A percentile compares a stretch with the other conserved stretches of the same genome.
These are phyloP conservation scores for Rhodosporidiobolus sp. DNA, from an alignment of 768 basidiomycete genomes.

Conservation along the genomic window DNA sequence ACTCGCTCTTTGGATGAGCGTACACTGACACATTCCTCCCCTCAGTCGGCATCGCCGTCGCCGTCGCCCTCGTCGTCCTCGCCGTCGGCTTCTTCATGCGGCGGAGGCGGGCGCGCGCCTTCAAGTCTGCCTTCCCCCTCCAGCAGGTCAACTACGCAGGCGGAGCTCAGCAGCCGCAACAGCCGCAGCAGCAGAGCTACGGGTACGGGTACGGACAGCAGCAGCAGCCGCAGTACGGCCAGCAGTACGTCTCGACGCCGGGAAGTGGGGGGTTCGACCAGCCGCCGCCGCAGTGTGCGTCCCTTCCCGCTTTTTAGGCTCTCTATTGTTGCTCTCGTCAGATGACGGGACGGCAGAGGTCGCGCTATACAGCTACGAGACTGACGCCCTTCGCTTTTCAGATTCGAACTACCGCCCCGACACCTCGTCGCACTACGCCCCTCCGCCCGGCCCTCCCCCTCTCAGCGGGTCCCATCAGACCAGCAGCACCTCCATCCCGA, in stretches of 20 bases:
- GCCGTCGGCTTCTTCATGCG: slow-evolving; percentile 26
- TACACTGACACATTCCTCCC: not conserved
- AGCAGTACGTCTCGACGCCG: not conserved
- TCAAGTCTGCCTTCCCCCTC: slow-evolving; percentile 30
- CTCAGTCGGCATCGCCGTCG: slow-evolving; percentile 16
- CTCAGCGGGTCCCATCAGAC: not conserved
- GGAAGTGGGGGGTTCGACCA: not conserved
- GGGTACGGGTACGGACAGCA: not conserved
- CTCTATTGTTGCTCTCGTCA: too few species aligned
- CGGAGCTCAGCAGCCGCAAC: not conserved
- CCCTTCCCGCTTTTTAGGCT: not conserved
- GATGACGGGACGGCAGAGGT: not conserved
- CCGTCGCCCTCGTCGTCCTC: slow-evolving; percentile 28
- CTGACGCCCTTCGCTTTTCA: not conserved
- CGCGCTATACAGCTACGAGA: not conserved
- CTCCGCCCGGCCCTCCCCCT: not conserved
- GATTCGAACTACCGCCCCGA: slow-evolving; percentile 35
- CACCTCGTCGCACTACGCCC: slow-evolving; percentile 14
- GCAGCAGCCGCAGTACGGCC: not conserved
- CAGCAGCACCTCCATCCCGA: not conserved
- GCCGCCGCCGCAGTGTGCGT: slow-evolving; percentile 32
- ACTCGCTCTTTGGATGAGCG: not conserved
- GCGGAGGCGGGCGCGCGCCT: slow-evolving; percentile 22
- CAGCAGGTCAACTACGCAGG: not conserved
- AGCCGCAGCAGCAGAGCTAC: not conserved